Conservation (phyloP, 352 stramenopile genomes). For the Peronosclerospora sorghi region DNA sequence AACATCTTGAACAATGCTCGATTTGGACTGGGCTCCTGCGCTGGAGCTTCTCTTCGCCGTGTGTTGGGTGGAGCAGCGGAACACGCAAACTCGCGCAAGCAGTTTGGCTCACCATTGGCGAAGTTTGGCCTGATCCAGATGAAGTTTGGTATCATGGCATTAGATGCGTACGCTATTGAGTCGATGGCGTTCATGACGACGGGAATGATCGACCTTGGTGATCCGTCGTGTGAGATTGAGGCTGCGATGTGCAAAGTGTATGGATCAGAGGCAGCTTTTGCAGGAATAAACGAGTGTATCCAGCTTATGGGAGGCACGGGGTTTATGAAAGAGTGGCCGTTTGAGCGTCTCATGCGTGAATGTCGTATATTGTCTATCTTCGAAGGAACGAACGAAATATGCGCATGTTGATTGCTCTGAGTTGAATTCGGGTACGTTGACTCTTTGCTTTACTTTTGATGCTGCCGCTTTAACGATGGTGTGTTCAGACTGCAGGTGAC, state of each 20-base stretch:
- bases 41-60: conserved; percentile 56
- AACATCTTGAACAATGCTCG: conserved; percentile 91
- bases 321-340: conserved; percentile 89
- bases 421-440: conserved; percentile 54
- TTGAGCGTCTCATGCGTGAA: conserved; percentile 87
- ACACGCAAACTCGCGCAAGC: conserved; percentile 69
- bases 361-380: conserved; percentile 88
- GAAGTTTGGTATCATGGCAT: conserved; percentile 76
- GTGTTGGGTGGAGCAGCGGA: conserved; percentile 55
- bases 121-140: conserved; percentile 83
- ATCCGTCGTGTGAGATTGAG: conserved; percentile 81
- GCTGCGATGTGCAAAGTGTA: conserved; percentile 86
- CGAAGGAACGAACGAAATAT: conserved; percentile 89
- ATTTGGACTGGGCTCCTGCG: conserved; percentile 70
- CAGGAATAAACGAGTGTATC: conserved; percentile 82
- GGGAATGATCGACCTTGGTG: conserved; percentile 80
- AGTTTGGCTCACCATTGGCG: conserved; percentile 64
- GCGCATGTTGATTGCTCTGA: conserved; percentile 86
- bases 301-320: conserved; percentile 83
- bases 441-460: conserved; percentile 1
- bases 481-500: conserved; percentile 53
- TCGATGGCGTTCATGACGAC: conserved; percentile 87
- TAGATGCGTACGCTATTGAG: conserved; percentile 80
- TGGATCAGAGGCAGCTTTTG: conserved; percentile 76
- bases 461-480: conserved; percentile 2